Percentiles rank a stretch among this genome's conserved stretches.
These are phyloP conservation scores for Aspergillus transmontanensis DNA, from an alignment of 2,329 filamentous ascomycete species.

Conservation along the genomic window DNA sequence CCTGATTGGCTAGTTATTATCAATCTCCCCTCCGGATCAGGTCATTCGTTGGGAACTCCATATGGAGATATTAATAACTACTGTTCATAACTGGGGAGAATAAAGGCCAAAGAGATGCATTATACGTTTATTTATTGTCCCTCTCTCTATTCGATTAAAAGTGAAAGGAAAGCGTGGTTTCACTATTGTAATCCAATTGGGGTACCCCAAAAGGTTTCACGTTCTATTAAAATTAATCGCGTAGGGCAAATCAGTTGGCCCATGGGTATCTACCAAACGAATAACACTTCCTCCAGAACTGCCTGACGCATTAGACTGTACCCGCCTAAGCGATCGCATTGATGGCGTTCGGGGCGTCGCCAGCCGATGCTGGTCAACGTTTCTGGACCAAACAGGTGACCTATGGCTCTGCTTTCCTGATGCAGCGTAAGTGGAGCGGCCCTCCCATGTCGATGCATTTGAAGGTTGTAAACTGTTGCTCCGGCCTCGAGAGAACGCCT, in stretches of 20 bases:
- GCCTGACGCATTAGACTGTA: slow-evolving; percentile 36
- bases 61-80: not conserved
- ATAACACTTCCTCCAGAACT: slow-evolving; percentile 45
- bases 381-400: slow-evolving; percentile 20
- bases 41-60: not conserved
- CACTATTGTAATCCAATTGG: not conserved
- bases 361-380: slow-evolving; percentile 14
- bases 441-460: slow-evolving; percentile 32
- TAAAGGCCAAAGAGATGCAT: not conserved
- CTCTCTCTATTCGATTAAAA: not conserved
- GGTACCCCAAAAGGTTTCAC: not conserved
- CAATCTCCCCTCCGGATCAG: not conserved
- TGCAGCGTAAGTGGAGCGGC: slow-evolving; percentile 32
- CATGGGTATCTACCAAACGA: slow-evolving; percentile 34
- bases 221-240: slow-evolving; percentile 28
- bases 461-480: slow-evolving; percentile 31
- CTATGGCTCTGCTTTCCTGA: slow-evolving; percentile 24
- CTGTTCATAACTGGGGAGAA: not conserved
- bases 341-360: slow-evolving; percentile 36
- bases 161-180: not conserved
- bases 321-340: slow-evolving; percentile 35
- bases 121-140: not conserved
- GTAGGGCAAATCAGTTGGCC: slow-evolving; percentile 37
- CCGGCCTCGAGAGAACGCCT: slow-evolving; percentile 24
- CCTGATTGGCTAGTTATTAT: not conserved